Percentiles rank a stretch among this genome's conserved stretches.
These are phyloP conservation scores for Musa itinerans DNA, from an alignment of 176 grass and related monocot species.

Conservation along the genomic window DNA sequence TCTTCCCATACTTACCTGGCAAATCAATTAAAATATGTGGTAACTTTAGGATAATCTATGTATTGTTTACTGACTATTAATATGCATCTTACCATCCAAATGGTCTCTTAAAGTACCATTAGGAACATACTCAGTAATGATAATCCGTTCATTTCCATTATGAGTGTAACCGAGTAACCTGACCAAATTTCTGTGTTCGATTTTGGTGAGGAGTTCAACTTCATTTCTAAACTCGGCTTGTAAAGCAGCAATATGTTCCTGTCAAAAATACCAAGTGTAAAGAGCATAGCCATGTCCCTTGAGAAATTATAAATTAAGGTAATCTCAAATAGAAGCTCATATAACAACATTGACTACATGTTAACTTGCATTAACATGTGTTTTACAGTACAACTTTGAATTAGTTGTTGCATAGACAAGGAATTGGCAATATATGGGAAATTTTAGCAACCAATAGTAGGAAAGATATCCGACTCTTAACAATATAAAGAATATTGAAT, in stretches of 20 bases:
- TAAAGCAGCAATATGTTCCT: slow-evolving; percentile 73
- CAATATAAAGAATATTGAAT: too few species aligned
- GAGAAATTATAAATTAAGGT: background rate
- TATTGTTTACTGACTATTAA: background rate
- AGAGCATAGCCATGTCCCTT: background rate
- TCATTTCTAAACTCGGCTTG: slow-evolving; percentile 78
- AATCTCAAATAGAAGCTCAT: background rate
- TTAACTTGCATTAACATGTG: background rate
- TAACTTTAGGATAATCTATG: background rate
- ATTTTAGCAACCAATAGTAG: too few species aligned
- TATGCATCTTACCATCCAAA: slow-evolving; percentile 81
- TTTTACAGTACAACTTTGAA: too few species aligned
- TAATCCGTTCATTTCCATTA: slow-evolving; percentile 54
- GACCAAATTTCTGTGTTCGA: slow-evolving; percentile 88
- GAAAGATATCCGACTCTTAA: too few species aligned
- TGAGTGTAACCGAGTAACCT: slow-evolving; percentile 81
- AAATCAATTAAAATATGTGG: slow-evolving; percentile 23
- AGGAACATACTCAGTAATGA: slow-evolving; percentile 76
- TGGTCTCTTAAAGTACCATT: slow-evolving; percentile 95
- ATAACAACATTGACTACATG: background rate
- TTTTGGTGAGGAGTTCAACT: slow-evolving; percentile 75
- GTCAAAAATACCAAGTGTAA: slow-evolving; percentile 12
- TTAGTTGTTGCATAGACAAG: too few species aligned
- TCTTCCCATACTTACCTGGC: slow-evolving; percentile 52
- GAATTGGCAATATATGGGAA: too few species aligned